Evolutionary conservation across 306 rosid genomes (phyloP), one percentile per base, ranked within the genome.

Genomic region (Comarum palustre): DNA sequence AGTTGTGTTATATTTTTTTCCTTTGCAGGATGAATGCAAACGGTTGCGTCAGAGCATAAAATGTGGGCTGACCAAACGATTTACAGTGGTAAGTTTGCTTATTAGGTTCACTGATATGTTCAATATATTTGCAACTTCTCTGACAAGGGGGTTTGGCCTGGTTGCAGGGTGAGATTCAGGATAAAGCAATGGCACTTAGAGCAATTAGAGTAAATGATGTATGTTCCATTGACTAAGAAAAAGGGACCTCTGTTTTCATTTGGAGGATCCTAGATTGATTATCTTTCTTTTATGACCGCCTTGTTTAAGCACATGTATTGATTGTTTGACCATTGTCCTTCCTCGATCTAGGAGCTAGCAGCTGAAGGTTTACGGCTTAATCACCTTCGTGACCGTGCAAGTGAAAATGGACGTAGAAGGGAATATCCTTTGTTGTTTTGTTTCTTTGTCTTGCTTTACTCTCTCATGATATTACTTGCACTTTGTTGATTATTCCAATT

Each of bases 401-500:
- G 87, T 82, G 96, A 89, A 81, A 91, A 89, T 84, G 97, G 97
- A 75, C 85, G 72, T 71, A 73, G 79, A 77, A 92, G 91, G 80
- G 97, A 94, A 94, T 94, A 94, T 94, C 98, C 98, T 91, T 94
- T 66, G 36, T 91, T 94, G 79, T 74, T 80, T 25, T 62, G 36
- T 38, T 78, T 55, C 38, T 1, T 22, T 39, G 61, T 12, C 34
- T 36, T 69, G 39, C 12, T 61, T 38, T 46, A 24, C 39, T 36
- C 46, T 50, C 3, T 55, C 38, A 41, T 41, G 50, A 58, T 60
- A 51, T 48, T 63, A 3, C 42, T 46, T 58, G 66, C 43, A 29
- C 68, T 36, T 74, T 66, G 20, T 59, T 60, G 22, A 22, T 75
- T 71, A 24, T 38, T 75, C 46, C 7, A 14, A 6, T 63, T 71